Conservation (phyloP, 2,329 filamentous ascomycete species). For the Immersiporthe knoxdaviesiana region DNA sequence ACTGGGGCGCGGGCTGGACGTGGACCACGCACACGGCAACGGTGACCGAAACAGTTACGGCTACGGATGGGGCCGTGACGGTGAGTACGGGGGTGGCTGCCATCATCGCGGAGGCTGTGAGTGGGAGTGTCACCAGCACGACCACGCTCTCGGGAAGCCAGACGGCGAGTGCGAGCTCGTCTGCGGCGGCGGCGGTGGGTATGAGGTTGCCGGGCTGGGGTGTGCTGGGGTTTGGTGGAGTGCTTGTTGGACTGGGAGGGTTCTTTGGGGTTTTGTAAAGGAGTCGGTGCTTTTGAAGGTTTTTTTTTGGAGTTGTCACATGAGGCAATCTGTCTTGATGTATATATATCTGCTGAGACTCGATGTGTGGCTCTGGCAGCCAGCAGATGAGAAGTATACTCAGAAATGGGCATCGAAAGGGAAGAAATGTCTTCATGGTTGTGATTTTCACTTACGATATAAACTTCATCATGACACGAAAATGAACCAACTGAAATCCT, state of each 20-base stretch:
- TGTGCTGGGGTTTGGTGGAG: constrained; percentile 35
- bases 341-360: no score
- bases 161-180: constrained; percentile 7
- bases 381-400: no score
- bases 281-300: not conserved
- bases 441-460: no score
- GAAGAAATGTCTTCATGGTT: no score
- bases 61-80: constrained; percentile 35
- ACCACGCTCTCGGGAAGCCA: constrained; percentile 34
- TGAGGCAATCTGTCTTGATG: no score
- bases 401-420: no score
- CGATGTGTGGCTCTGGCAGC: no score
- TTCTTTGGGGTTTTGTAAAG: constrained; percentile 37
- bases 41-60: constrained; percentile 41
- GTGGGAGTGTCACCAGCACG: constrained; percentile 38
- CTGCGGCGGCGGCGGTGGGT: constrained; percentile 6
- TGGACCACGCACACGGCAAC: constrained; percentile 41
- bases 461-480: no score
- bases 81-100: constrained; percentile 36
- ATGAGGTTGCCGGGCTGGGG: constrained; percentile 11
- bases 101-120: constrained; percentile 39
- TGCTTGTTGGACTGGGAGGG: constrained; percentile 37
- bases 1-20: constrained; percentile 47
- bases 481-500: no score
- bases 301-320: no score